Percentiles rank a stretch among this genome's conserved stretches.
Conservation (phyloP, 768 basidiomycete genomes). For the Xerocomellus amylosporus region DNA sequence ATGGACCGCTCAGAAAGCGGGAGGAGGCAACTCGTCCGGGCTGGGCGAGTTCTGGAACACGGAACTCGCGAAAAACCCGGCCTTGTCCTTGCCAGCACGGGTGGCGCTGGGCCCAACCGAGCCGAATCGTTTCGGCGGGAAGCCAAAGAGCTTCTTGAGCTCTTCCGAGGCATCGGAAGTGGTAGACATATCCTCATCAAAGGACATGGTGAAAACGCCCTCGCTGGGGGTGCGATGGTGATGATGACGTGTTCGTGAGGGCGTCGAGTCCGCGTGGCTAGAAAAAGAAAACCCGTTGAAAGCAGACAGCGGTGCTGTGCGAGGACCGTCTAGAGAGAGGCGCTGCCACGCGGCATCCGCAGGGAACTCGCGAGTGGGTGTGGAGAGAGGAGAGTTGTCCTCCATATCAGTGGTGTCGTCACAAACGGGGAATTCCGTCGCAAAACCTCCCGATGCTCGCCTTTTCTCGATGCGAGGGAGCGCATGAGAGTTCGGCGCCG, state of each 20-base stretch:
- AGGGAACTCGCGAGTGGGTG: constrained; percentile 49
- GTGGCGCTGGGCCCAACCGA: constrained; percentile 28
- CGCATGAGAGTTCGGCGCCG: constrained; percentile 47
- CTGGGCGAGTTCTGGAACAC: constrained; percentile 85
- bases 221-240: constrained; percentile 69
- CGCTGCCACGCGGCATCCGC: constrained; percentile 32
- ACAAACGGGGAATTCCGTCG: constrained; percentile 60
- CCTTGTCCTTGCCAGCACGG: constrained; percentile 32
- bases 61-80: constrained; percentile 73
- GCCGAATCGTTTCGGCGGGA: constrained; percentile 30
- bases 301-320: constrained; percentile 49
- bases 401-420: constrained; percentile 63
- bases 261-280: constrained; percentile 30
- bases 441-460: constrained; percentile 32
- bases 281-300: constrained; percentile 42
- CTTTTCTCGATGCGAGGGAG: constrained; percentile 31
- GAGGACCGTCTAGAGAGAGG: constrained; percentile 40
- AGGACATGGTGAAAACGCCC: constrained; percentile 71
- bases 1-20: constrained; percentile 51
- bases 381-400: constrained; percentile 44
- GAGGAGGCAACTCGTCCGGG: constrained; percentile 75
- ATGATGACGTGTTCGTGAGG: constrained; percentile 43
- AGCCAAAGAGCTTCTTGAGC: constrained; percentile 33
- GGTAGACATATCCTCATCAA: constrained; percentile 59
- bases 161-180: constrained; percentile 41